These are phyloP conservation scores for Nepenthes gracilis DNA, from an alignment of 148 eudicot genomes.

Conservation along the genomic window DNA sequence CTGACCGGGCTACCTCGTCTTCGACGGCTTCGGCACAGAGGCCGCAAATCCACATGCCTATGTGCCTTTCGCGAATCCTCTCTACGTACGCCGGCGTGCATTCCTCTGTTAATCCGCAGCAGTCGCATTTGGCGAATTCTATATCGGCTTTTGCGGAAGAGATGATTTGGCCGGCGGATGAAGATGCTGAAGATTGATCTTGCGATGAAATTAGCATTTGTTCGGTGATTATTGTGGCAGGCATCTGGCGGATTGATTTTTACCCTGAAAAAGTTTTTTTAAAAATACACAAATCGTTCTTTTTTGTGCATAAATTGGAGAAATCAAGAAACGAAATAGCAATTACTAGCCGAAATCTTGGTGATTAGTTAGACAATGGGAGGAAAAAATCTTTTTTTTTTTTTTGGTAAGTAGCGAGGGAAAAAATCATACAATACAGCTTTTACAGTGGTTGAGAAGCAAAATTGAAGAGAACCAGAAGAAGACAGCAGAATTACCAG, in stretches of 20 bases:
- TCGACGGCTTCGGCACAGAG: slow-evolving; percentile 77
- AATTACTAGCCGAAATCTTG: too few species aligned
- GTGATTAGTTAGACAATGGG: too few species aligned
- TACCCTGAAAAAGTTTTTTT: background rate
- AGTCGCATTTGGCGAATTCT: slow-evolving; percentile 48
- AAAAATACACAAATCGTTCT: too few species aligned
- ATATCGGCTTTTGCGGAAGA: slow-evolving; percentile 29
- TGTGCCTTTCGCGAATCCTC: slow-evolving; percentile 44
- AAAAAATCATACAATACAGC: too few species aligned
- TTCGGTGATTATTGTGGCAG: slow-evolving; percentile 42
- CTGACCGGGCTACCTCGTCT: slow-evolving; percentile 46
- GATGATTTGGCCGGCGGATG: slow-evolving; percentile 1
- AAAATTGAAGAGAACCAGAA: too few species aligned
- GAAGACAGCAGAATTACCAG: too few species aligned
- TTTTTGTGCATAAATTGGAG: too few species aligned
- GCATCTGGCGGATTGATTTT: slow-evolving; percentile 15
- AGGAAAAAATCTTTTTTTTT: too few species aligned
- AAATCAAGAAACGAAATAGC: too few species aligned
- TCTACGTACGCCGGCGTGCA: slow-evolving; percentile 66
- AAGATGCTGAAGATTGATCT: slow-evolving; percentile 2
- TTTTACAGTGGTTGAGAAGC: too few species aligned
- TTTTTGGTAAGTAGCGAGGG: too few species aligned
- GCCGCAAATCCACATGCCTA: slow-evolving; percentile 83
- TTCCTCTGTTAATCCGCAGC: slow-evolving; percentile 79
- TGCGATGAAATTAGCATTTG: slow-evolving; percentile 28